These are phyloP conservation scores for Coprinellus aureogranulatus DNA, from an alignment of 768 basidiomycete genomes.

Conservation along the genomic window DNA sequence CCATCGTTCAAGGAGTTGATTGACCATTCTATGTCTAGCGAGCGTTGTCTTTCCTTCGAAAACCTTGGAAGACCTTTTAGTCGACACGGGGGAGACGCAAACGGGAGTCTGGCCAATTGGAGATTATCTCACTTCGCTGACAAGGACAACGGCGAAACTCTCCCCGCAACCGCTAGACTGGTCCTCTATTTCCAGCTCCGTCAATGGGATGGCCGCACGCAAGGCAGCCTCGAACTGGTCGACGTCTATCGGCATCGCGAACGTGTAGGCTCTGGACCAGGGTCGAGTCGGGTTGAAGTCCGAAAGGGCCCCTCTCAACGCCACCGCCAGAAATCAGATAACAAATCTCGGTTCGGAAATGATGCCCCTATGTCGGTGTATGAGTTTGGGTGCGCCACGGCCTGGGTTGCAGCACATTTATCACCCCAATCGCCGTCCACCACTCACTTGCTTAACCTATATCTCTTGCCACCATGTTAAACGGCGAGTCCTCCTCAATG, in stretches of 20 bases:
- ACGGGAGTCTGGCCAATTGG: too few relatives aligned
- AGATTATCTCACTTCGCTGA: constrained; percentile 58
- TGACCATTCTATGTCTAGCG: constrained; percentile 72
- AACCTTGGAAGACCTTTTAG: constrained; percentile 43
- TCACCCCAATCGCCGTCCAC: not conserved
- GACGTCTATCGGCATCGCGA: constrained; percentile 57
- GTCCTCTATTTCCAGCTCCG: constrained; percentile 71
- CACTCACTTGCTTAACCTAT: not conserved
- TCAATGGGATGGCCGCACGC: constrained; percentile 55
- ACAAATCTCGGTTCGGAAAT: not conserved
- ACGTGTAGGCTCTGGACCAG: constrained; percentile 1
- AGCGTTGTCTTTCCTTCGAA: constrained; percentile 75
- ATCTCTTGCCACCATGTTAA: not conserved
- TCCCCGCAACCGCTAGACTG: constrained; percentile 79
- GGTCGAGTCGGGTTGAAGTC: too few relatives aligned
- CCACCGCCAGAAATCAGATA: too few relatives aligned
- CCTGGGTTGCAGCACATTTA: not conserved
- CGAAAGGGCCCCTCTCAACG: too few relatives aligned
- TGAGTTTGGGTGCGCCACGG: not conserved
- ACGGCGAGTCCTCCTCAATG: not conserved
- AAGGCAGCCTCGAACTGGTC: constrained; percentile 62
- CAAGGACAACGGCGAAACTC: constrained; percentile 69
- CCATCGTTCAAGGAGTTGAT: constrained; percentile 67
- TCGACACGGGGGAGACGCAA: not conserved
- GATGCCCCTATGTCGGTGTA: not conserved